Evolutionary conservation across 495 filamentous ascomycete genomes (phyloP).

Genomic region (Haplographium delicatum): DNA sequence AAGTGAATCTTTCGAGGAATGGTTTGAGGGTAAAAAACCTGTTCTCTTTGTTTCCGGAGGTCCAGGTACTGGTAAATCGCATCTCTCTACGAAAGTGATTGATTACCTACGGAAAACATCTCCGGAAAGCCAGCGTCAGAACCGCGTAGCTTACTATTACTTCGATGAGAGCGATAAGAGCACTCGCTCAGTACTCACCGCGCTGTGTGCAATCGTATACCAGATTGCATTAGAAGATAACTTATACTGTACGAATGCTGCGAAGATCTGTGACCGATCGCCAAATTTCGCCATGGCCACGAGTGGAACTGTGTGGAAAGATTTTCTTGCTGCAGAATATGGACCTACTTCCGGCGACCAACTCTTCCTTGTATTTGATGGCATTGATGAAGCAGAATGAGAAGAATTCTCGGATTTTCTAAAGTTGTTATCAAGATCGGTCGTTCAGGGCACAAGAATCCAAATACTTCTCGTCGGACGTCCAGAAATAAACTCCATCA

Average conservation of each 20-base stretch:
- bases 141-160: constrained; percentile 15
- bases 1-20: constrained; percentile 5
- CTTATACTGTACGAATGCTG: constrained; percentile 9
- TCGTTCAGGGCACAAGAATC: constrained; percentile 6
- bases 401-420: constrained; percentile 9
- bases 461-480: constrained; percentile 11
- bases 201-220: constrained; percentile 10
- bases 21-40: constrained; percentile 6
- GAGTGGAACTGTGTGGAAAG: constrained; percentile 8
- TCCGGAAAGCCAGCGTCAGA: background rate
- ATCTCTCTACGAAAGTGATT: constrained; percentile 14
- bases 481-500: constrained; percentile 10
- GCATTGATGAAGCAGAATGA: constrained; percentile 11
- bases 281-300: constrained; percentile 12
- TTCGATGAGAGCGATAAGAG: constrained; percentile 9
- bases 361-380: constrained; percentile 13
- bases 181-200: constrained; percentile 8
- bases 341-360: constrained; percentile 6
- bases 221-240: constrained; percentile 9
- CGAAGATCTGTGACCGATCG: constrained; percentile 4
- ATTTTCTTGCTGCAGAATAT: constrained; percentile 11
- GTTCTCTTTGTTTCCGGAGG: constrained; percentile 10
- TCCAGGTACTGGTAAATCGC: constrained; percentile 14
- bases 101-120: constrained; percentile 10
- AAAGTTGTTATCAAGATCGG: constrained; percentile 1